Evolutionary conservation across 805 yeast genomes (phyloP).

Genomic region (Metschnikowia gruessii): DNA sequence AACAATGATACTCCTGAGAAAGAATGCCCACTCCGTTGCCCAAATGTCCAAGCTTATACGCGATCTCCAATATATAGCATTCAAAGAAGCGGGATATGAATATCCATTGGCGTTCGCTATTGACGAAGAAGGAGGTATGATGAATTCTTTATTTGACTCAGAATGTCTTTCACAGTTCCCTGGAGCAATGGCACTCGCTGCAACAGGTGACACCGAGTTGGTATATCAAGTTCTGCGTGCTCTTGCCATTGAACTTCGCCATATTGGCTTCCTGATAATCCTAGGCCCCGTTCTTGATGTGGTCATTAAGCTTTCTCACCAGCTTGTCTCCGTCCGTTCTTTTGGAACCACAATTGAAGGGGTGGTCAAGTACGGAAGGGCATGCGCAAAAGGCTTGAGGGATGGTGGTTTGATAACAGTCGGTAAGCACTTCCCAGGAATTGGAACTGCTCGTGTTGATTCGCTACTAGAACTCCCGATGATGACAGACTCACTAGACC

Average conservation of each 20-base stretch:
- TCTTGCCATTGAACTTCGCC: slow-evolving; percentile 48
- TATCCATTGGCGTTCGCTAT: slow-evolving; percentile 55
- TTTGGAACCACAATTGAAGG: slow-evolving; percentile 61
- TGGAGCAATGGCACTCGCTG: slow-evolving; percentile 62
- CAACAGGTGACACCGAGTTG: slow-evolving; percentile 48
- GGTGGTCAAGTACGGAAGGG: slow-evolving; percentile 52
- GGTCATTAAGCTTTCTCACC: slow-evolving; percentile 52
- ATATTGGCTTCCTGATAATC: slow-evolving; percentile 54
- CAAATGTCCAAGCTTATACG: slow-evolving; percentile 49
- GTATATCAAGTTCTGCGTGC: slow-evolving; percentile 54
- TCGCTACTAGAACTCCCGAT: slow-evolving; percentile 56
- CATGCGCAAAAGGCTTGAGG: slow-evolving; percentile 50
- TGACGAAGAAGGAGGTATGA: slow-evolving; percentile 65
- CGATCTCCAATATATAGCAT: slow-evolving; percentile 55
- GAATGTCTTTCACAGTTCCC: slow-evolving; percentile 55
- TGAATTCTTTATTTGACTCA: slow-evolving; percentile 55
- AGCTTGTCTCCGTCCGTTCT: slow-evolving; percentile 57
- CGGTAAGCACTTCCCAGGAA: slow-evolving; percentile 68
- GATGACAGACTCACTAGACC: slow-evolving; percentile 54
- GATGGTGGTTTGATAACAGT: slow-evolving; percentile 53
- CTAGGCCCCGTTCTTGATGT: slow-evolving; percentile 65
- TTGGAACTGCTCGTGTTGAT: slow-evolving; percentile 59
- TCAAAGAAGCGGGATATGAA: slow-evolving; percentile 43
- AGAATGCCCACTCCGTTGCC: slow-evolving; percentile 48
- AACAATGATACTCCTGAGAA: slow-evolving; percentile 49